Base-by-base conservation (phyloP, 2,329 filamentous ascomycete species). In the Fusarium piperis region DNA sequence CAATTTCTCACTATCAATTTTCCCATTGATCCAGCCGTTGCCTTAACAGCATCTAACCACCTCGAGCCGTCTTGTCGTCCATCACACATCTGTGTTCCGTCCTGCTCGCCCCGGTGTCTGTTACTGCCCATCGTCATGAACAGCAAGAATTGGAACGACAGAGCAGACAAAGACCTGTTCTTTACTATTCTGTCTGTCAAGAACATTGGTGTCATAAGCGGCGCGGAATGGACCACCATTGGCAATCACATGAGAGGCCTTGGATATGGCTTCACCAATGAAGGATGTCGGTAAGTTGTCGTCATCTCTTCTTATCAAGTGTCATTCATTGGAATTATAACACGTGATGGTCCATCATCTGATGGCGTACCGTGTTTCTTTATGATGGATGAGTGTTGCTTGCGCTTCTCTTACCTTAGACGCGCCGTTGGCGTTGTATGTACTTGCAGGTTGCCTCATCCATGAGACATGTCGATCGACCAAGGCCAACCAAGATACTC, bases 261-360 rank as follows among this genome's bases (percentile, higher is more conserved):
- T 64, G 88, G 88, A 62, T 90, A 90, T 74, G 87, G 87, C 79
- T 90, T 90, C 78, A 90, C 88, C 18, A 90, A 90, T 82, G 88
- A 90, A 77, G 88, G 88, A 73, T 90, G 88, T 73, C 87, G 88
- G 88, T 90, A 81, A 82, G 88, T 86, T 55, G 57, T 38, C 63
- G 26, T 46, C 33, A 12, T 55, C 58, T 41, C 44, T 46, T 52
- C 71, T 59, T 59, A 23, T 62, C 58, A 32, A 28, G 28, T 23
- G 23, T 23, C 23, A 23, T 23, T 23, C 23, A 28, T 26, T 44
- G 28, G 59, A 48, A 23, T 61, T 36, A 23, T 38, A 56, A 32
- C 44, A 10, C 41, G 51, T 53, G 33, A 20, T n/a, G 6, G 32
- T 59, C 36, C 58, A 28, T 32, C 35, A 16, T 51, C 33, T 44